Percentiles rank a stretch among this genome's conserved stretches.
These are phyloP conservation scores for Stylosanthes scabra DNA, from an alignment of 331 rosid species.

Conservation along the genomic window DNA sequence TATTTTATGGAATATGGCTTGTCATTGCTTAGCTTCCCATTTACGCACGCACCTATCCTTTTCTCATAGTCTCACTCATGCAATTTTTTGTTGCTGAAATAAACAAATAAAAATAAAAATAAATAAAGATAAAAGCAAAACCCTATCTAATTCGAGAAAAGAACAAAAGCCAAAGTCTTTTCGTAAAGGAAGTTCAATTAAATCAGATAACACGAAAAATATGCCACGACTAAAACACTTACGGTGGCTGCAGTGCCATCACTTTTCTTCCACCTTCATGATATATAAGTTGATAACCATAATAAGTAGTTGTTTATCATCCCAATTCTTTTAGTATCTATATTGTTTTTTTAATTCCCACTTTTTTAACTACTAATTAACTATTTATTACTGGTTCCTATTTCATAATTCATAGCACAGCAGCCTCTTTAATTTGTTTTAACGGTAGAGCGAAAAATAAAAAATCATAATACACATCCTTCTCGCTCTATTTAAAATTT, in stretches of 20 bases:
- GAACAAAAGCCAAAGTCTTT: conserved; percentile 20
- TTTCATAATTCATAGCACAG: too few species aligned
- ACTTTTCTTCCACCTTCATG: conserved; percentile 9
- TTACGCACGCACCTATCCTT: not conserved
- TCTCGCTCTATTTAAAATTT: not conserved
- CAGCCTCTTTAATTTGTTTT: too few species aligned
- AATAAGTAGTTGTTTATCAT: not conserved
- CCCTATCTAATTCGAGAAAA: not conserved
- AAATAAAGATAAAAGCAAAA: conserved; percentile 29
- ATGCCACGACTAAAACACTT: conserved; percentile 1
- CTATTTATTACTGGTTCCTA: not conserved
- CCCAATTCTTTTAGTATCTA: not conserved
- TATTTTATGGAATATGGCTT: too few species aligned
- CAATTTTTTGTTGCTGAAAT: conserved; percentile 5
- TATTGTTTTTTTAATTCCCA: not conserved
- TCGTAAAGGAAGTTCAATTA: conserved; percentile 18
- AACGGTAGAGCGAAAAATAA: not conserved
- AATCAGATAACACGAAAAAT: conserved; percentile 1
- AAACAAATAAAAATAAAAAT: not conserved
- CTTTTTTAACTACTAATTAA: not conserved
- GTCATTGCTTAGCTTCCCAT: too few species aligned
- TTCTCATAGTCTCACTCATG: not conserved
- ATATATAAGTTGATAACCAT: not conserved
- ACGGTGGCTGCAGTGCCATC: not conserved
- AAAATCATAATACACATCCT: not conserved